Evolutionary conservation across 768 basidiomycete species (phyloP).

Genomic region (Naematelia aurantialba): DNA sequence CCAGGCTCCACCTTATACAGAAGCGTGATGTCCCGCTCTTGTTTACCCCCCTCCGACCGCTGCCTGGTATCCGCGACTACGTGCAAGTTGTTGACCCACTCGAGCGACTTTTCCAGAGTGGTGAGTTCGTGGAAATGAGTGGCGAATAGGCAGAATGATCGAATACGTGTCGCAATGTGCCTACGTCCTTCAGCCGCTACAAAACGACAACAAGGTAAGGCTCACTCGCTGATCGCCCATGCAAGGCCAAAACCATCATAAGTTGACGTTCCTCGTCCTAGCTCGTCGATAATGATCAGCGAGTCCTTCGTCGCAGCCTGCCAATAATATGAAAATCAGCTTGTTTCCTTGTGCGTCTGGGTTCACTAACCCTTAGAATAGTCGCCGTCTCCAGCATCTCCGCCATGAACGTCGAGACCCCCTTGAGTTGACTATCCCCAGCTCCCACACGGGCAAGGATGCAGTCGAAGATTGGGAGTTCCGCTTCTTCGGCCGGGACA

Average conservation of each 20-base stretch:
- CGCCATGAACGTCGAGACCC: conserved; percentile 98
- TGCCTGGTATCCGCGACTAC: conserved; percentile 82
- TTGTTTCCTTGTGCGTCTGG: background rate
- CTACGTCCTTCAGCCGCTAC: conserved; percentile 53
- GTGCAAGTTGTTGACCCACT: conserved; percentile 88
- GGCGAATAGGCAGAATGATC: conserved; percentile 92
- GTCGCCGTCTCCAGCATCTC: conserved; percentile 99
- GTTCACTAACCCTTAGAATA: conserved; percentile 68
- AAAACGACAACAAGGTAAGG: background rate
- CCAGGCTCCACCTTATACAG: conserved; percentile 75
- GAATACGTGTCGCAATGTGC: conserved; percentile 86
- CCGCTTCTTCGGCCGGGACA: conserved; percentile 84
- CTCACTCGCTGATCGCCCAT: conserved; percentile 97
- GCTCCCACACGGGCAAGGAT: conserved; percentile 94
- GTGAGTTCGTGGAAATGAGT: conserved; percentile 99
- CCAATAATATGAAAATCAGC: conserved; percentile 7
- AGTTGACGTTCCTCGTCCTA: conserved; percentile 91
- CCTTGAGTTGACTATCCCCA: conserved; percentile 94
- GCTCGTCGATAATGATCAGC: conserved; percentile 93
- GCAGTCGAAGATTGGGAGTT: conserved; percentile 89
- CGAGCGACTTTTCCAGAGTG: conserved; percentile 75
- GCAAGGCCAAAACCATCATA: conserved; percentile 97
- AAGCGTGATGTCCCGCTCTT: conserved; percentile 73
- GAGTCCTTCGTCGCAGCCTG: conserved; percentile 90
- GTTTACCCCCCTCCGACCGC: conserved; percentile 37